Evolutionary conservation across 495 filamentous ascomycete species (phyloP).

Genomic region (Staphylotrichum tortipilum): DNA sequence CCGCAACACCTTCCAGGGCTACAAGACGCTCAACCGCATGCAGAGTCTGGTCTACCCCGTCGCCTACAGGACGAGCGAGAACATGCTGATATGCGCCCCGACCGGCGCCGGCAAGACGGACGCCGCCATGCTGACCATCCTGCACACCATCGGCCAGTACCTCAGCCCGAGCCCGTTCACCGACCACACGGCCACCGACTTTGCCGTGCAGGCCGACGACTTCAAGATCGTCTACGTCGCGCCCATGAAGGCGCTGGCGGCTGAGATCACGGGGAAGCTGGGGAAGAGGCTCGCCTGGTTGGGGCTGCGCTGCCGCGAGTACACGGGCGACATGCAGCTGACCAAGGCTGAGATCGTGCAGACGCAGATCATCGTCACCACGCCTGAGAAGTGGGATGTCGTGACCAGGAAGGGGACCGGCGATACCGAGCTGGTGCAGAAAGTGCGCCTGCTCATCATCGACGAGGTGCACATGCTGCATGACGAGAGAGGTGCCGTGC

Average conservation of each 20-base stretch:
- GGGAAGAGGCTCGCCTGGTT: slow-evolving; percentile 91
- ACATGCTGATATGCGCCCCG: slow-evolving; percentile 97
- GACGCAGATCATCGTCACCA: slow-evolving; percentile 98
- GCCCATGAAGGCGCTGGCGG: slow-evolving; percentile 94
- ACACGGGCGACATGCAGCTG: slow-evolving; percentile 97
- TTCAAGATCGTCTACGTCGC: slow-evolving; percentile 99
- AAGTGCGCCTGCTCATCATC: slow-evolving; percentile 92
- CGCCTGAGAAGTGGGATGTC: slow-evolving; percentile 99
- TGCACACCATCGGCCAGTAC: slow-evolving; percentile 83
- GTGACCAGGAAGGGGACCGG: slow-evolving; percentile 94
- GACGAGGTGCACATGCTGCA: slow-evolving; percentile 99
- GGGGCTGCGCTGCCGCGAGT: slow-evolving; percentile 77
- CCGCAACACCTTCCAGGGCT: slow-evolving; percentile 83
- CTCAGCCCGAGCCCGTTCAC: slow-evolving; percentile 68
- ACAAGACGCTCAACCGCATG: slow-evolving; percentile 92
- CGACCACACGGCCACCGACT: slow-evolving; percentile 62
- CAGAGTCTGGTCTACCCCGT: slow-evolving; percentile 94
- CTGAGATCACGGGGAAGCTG: slow-evolving; percentile 92
- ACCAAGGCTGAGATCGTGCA: slow-evolving; percentile 92
- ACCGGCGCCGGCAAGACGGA: slow-evolving; percentile 99
- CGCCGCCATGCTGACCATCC: slow-evolving; percentile 90
- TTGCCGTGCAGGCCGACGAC: slow-evolving; percentile 67
- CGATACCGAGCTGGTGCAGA: slow-evolving; percentile 95
- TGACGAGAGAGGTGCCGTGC: slow-evolving; percentile 89
- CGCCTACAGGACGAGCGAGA: slow-evolving; percentile 90